These are phyloP conservation scores for Iberis amara DNA, from an alignment of 441 rosid genomes.

Conservation along the genomic window DNA sequence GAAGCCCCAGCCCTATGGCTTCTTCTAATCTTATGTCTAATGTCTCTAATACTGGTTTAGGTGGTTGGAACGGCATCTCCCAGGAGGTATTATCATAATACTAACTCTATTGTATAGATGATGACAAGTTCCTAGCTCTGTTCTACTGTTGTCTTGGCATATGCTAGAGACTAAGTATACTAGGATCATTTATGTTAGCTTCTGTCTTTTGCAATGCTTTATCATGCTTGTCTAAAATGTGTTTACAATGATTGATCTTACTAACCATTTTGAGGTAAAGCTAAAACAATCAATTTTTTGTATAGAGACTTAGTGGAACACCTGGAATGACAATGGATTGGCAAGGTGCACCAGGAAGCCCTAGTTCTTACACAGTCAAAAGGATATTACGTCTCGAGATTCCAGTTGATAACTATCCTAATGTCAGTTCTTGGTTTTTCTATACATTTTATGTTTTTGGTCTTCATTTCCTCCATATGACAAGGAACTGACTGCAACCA, in stretches of 20 bases:
- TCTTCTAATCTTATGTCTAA: slow-evolving; percentile 81
- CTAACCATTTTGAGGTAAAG: slow-evolving; percentile 3
- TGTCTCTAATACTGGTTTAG: slow-evolving; percentile 58
- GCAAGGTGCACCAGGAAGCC: slow-evolving; percentile 96
- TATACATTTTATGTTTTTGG: background rate
- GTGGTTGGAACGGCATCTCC: slow-evolving; percentile 68
- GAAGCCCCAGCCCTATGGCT: slow-evolving; percentile 99
- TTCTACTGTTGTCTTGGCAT: slow-evolving; percentile 9
- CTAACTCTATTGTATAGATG: background rate
- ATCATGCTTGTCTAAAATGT: background rate
- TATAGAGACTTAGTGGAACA: slow-evolving; percentile 75
- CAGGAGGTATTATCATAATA: slow-evolving; percentile 49
- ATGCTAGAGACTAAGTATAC: background rate
- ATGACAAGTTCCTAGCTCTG: slow-evolving; percentile 1
- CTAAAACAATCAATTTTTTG: slow-evolving; percentile 7
- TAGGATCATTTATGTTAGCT: background rate
- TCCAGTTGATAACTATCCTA: slow-evolving; percentile 66
- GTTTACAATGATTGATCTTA: background rate
- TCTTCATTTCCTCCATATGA: background rate
- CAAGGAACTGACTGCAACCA: background rate
- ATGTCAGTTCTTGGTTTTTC: slow-evolving; percentile 18
- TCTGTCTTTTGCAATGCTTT: slow-evolving; percentile 3
- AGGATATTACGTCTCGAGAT: slow-evolving; percentile 92
- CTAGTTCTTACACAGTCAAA: slow-evolving; percentile 85
- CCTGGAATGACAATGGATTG: slow-evolving; percentile 98